A percentile compares a stretch with the other conserved stretches of the same genome.
phyloP scores from a whole-genome alignment of 2,329 filamentous ascomycete species.

The Penicillium sp. region DNA sequence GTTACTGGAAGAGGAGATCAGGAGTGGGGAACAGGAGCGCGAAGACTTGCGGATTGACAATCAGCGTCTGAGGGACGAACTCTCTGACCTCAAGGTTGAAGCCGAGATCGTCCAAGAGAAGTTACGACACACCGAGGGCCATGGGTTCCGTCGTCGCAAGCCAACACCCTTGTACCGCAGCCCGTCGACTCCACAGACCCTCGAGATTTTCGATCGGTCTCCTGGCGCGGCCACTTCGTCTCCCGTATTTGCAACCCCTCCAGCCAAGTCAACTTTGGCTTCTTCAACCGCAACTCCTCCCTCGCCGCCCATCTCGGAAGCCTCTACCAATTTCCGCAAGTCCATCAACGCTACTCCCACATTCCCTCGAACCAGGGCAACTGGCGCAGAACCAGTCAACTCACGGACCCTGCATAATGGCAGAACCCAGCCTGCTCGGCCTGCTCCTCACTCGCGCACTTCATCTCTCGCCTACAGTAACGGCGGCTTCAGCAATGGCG shows the following conservation, averaged over 20 bases:
- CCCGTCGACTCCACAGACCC: constrained; percentile 64
- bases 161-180: constrained; percentile 58
- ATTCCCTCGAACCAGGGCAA: constrained; percentile 49
- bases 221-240: constrained; percentile 86
- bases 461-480: constrained; percentile 64
- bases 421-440: constrained; percentile 45
- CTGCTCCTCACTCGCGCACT: constrained; percentile 60
- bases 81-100: constrained; percentile 92
- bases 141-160: constrained; percentile 58
- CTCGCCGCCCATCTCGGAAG: constrained; percentile 91
- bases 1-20: constrained; percentile 94
- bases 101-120: constrained; percentile 94
- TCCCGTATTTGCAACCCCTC: constrained; percentile 86
- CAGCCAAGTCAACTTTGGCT: constrained; percentile 69
- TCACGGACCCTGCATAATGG: constrained; percentile 60
- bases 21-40: constrained; percentile 86
- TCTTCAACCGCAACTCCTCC: constrained; percentile 81
- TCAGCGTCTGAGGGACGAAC: constrained; percentile 86
- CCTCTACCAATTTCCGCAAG: constrained; percentile 67
- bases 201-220: constrained; percentile 72
- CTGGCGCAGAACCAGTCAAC: constrained; percentile 58
- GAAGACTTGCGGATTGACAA: constrained; percentile 87
- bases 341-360: constrained; percentile 59
- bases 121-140: constrained; percentile 72
- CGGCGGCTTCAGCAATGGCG: constrained; percentile 42